Percentiles rank a stretch among this genome's conserved stretches.
phyloP scores from a whole-genome alignment of 345 rosid species.

The Eucalyptus virginea region DNA sequence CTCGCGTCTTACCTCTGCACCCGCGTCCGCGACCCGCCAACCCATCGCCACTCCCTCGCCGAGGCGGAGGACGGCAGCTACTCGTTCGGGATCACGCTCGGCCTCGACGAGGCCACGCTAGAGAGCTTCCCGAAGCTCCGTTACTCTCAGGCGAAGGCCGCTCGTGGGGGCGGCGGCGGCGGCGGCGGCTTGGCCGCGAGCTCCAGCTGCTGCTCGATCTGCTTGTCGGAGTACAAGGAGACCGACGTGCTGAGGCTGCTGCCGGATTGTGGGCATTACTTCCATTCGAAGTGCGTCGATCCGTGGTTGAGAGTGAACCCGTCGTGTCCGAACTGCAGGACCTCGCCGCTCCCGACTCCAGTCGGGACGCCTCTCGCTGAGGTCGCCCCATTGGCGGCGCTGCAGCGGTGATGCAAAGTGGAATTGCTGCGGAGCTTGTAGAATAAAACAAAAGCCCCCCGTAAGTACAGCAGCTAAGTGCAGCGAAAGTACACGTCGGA shows the following conservation, averaged over 20 bases:
- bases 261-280: slow-evolving; percentile 1
- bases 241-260: not conserved
- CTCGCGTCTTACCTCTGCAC: not conserved
- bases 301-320: not conserved
- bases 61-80: not conserved
- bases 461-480: not conserved
- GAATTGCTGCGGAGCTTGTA: not conserved
- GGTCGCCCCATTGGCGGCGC: not conserved
- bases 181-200: not conserved
- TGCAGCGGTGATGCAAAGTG: not conserved
- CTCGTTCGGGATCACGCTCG: not conserved
- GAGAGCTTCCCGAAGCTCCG: not conserved
- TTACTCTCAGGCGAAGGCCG: not conserved
- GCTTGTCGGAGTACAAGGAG: slow-evolving; percentile 3
- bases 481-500: not conserved
- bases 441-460: not conserved
- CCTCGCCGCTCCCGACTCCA: not conserved
- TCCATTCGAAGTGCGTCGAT: not conserved
- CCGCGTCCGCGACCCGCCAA: not conserved
- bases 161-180: not conserved
- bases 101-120: not conserved
- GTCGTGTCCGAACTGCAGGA: slow-evolving; percentile 9
- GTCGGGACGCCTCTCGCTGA: not conserved
- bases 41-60: not conserved
- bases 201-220: not conserved